Conservation (phyloP, 768 basidiomycete species). For the Saitozyma podzolica region DNA sequence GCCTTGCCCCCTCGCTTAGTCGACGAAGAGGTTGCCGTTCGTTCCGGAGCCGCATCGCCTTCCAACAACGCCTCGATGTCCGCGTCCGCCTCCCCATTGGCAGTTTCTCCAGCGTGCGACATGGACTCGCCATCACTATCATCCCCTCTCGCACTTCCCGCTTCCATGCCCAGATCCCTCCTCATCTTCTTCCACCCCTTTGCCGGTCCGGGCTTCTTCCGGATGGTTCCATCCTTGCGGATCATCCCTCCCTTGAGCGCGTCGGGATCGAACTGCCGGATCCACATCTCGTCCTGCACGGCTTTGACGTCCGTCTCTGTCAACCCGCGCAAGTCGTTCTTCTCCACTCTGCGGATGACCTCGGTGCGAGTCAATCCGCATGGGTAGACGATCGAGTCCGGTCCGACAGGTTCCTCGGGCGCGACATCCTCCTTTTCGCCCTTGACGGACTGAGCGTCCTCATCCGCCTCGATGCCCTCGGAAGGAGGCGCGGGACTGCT, state of each 20-base stretch:
- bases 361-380: conserved; percentile 40
- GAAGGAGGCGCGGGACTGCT: conserved; percentile 2
- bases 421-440: neutral
- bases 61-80: conserved; percentile 39
- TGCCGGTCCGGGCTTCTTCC: conserved; percentile 50
- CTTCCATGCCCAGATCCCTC: conserved; percentile 13
- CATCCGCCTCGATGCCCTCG: conserved; percentile 1
- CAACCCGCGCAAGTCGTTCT: conserved; percentile 29
- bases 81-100: conserved; percentile 29
- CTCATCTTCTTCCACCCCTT: conserved; percentile 45
- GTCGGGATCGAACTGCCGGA: conserved; percentile 22
- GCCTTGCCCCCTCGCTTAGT: conserved; percentile 16
- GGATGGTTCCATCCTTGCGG: conserved; percentile 47
- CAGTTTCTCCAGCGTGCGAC: conserved; percentile 13
- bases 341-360: conserved; percentile 31
- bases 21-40: neutral
- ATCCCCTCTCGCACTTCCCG: conserved; percentile 7
- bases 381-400: conserved; percentile 36
- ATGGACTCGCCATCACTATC: conserved; percentile 20
- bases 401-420: neutral
- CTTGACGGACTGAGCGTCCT: conserved; percentile 4
- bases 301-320: conserved; percentile 45
- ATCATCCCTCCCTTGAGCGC: conserved; percentile 17
- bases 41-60: conserved; percentile 1
- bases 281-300: conserved; percentile 44